Evolutionary conservation across 257 asterid genomes (phyloP).

Genomic region (Forsythia viridissima): DNA sequence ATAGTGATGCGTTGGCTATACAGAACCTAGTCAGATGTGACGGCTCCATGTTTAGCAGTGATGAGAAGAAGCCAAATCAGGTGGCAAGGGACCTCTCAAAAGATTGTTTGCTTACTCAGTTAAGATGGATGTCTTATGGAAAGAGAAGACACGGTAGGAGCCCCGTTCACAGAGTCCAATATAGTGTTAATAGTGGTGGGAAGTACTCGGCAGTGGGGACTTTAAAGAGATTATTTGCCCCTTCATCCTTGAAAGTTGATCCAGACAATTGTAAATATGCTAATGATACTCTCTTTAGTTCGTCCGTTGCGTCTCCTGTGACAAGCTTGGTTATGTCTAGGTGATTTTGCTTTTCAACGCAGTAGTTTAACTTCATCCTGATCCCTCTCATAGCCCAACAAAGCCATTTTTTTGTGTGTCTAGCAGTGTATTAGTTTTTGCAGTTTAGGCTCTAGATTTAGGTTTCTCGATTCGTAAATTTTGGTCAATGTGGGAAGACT

Average conservation of each 20-base stretch:
- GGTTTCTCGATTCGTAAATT: no score
- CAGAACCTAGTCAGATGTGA: conserved; percentile 3
- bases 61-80: conserved; percentile 19
- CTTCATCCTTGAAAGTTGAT: conserved; percentile 48
- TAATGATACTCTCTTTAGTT: conserved; percentile 42
- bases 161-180: conserved; percentile 39
- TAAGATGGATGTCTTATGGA: conserved; percentile 68
- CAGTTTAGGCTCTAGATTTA: conserved; percentile 2
- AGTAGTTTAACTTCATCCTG: neutral
- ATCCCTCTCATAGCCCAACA: neutral
- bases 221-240: conserved; percentile 29
- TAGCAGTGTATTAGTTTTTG: conserved; percentile 3
- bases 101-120: conserved; percentile 45
- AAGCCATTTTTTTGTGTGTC: neutral
- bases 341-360: conserved; percentile 28
- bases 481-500: neutral
- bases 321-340: conserved; percentile 70
- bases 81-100: conserved; percentile 49
- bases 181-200: conserved; percentile 9
- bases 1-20: neutral
- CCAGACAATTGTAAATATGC: conserved; percentile 61
- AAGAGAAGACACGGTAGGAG: conserved; percentile 60
- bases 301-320: conserved; percentile 46
- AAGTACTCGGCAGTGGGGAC: conserved; percentile 28
- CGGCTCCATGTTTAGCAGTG: neutral